Evolutionary conservation across 805 yeast species (phyloP).

Genomic region (Nematodospora valgi): DNA sequence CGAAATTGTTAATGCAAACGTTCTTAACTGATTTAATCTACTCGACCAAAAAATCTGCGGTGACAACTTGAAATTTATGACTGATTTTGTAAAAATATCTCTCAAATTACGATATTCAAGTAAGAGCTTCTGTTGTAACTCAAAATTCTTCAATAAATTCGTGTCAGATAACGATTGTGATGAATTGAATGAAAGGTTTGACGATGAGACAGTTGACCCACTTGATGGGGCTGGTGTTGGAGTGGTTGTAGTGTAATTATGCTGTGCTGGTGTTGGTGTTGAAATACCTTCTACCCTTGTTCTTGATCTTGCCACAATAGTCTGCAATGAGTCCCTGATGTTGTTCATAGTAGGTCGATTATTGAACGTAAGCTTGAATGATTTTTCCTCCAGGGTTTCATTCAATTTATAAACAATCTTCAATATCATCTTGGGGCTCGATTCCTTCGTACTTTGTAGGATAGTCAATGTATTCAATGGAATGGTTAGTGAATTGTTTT

Average conservation of each 20-base stretch:
- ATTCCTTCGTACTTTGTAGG: constrained; percentile 68
- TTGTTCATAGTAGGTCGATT: constrained; percentile 74
- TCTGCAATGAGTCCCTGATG: constrained; percentile 64
- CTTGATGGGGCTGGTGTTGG: constrained; percentile 13
- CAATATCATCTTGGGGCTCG: constrained; percentile 64
- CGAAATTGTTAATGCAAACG: constrained; percentile 78
- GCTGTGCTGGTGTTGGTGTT: constrained; percentile 7
- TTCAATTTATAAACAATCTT: constrained; percentile 45
- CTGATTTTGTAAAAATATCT: constrained; percentile 82
- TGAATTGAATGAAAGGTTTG: constrained; percentile 15
- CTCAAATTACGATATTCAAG: constrained; percentile 66
- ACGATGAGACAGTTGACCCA: constrained; percentile 1
- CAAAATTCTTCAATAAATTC: constrained; percentile 63
- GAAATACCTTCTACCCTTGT: constrained; percentile 41
- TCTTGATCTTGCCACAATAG: constrained; percentile 63
- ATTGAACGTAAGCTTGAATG: constrained; percentile 55
- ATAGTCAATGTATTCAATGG: constrained; percentile 36
- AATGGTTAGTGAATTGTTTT: constrained; percentile 23
- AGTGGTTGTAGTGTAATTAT: constrained; percentile 8
- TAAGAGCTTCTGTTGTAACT: constrained; percentile 74
- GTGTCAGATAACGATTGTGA: constrained; percentile 32
- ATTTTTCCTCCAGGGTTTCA: constrained; percentile 24
- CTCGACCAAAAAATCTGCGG: constrained; percentile 87
- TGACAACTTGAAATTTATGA: constrained; percentile 69
- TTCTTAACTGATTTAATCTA: constrained; percentile 72